Conservation (phyloP, 2,329 filamentous ascomycete genomes). For the Neofusicoccum laricinum region DNA sequence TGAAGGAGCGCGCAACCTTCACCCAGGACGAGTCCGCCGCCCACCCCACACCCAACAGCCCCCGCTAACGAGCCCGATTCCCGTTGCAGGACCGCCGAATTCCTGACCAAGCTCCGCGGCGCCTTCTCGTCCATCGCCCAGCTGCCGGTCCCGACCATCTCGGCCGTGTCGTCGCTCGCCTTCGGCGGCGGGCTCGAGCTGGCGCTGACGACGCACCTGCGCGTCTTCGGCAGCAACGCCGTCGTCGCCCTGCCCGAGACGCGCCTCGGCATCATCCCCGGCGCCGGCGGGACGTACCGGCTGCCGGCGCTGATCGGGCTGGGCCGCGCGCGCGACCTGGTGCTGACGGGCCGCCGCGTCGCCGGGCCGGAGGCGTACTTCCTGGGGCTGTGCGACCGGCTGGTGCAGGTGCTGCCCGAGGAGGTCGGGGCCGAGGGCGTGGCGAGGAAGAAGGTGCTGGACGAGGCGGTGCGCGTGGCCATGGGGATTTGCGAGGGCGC, state of each 20-base stretch:
- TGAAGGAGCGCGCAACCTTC: constrained; percentile 83
- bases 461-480: constrained; percentile 75
- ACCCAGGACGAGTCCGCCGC: constrained; percentile 69
- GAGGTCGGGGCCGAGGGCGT: constrained; percentile 47
- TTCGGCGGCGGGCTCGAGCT: constrained; percentile 93
- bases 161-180: constrained; percentile 79
- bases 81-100: constrained; percentile 65
- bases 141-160: constrained; percentile 86
- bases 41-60: background rate
- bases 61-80: background rate
- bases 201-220: constrained; percentile 83
- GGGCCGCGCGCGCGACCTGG: constrained; percentile 79
- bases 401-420: constrained; percentile 73
- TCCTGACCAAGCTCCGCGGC: constrained; percentile 71
- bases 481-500: constrained; percentile 86
- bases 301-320: constrained; percentile 79
- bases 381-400: constrained; percentile 81
- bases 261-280: constrained; percentile 87
- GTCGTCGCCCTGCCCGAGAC: constrained; percentile 86
- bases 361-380: constrained; percentile 84
- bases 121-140: constrained; percentile 71
- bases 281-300: constrained; percentile 87
- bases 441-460: constrained; percentile 66
- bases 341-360: constrained; percentile 86
- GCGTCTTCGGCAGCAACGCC: constrained; percentile 78